Conservation (phyloP, 1,139 yeast genomes). For the Suhomyces panamericanus region DNA sequence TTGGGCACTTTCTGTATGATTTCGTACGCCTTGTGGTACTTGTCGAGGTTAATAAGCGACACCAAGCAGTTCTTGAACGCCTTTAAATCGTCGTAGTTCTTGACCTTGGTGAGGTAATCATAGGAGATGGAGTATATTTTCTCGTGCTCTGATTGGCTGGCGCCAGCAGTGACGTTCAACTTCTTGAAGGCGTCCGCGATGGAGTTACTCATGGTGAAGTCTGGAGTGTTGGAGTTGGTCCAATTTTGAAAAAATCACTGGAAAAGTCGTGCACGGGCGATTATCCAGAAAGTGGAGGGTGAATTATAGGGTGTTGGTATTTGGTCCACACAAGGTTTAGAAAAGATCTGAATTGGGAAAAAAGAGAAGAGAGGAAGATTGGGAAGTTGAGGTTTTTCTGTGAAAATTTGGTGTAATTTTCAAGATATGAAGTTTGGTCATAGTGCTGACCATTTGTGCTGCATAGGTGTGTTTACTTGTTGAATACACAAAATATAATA, state of each 20-base stretch:
- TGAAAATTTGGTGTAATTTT: too few species aligned
- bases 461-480: too few species aligned
- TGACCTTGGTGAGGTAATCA: slow-evolving; percentile 44
- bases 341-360: too few species aligned
- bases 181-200: slow-evolving; percentile 46
- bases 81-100: slow-evolving; percentile 44
- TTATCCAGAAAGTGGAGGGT: background rate
- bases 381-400: too few species aligned
- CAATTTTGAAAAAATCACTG: background rate
- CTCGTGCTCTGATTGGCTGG: slow-evolving; percentile 35
- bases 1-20: slow-evolving; percentile 45
- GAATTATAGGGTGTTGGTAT: too few species aligned
- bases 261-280: background rate
- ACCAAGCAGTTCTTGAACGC: slow-evolving; percentile 65
- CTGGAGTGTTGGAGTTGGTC: background rate
- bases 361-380: too few species aligned
- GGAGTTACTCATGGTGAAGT: slow-evolving; percentile 36
- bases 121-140: slow-evolving; percentile 43
- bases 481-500: too few species aligned
- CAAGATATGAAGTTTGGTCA: too few species aligned
- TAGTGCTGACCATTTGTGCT: too few species aligned
- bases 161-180: slow-evolving; percentile 34
- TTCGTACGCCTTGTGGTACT: slow-evolving; percentile 56
- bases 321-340: too few species aligned
- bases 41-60: slow-evolving; percentile 72